Conservation (phyloP, 2,329 filamentous ascomycete species). For the Aspergillus texensis region DNA sequence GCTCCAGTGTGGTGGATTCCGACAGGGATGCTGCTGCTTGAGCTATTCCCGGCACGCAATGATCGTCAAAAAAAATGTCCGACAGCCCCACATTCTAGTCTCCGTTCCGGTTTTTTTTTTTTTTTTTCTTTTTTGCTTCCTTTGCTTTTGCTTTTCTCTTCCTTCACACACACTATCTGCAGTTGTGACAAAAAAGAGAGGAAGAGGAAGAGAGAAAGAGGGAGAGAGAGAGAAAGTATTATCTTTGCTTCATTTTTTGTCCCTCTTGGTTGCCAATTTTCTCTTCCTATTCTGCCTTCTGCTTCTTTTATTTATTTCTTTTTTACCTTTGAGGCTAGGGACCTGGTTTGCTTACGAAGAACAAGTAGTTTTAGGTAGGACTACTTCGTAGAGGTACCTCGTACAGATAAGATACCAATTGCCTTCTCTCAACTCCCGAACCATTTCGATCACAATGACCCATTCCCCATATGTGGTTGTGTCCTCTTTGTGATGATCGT, state of each 20-base stretch:
- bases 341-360: neutral
- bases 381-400: neutral
- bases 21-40: conserved; percentile 19
- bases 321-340: neutral
- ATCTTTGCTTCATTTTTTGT: neutral
- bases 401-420: neutral
- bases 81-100: conserved; percentile 6
- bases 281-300: neutral
- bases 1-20: conserved; percentile 10
- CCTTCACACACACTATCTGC: neutral
- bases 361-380: neutral
- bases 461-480: neutral
- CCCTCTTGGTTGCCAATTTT: too few relatives aligned
- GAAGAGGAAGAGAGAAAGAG: neutral
- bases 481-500: neutral
- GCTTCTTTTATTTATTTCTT: neutral
- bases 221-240: neutral
- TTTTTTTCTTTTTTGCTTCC: neutral
- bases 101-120: neutral
- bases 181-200: neutral
- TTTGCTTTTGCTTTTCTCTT: neutral
- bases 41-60: conserved; percentile 24
- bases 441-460: neutral
- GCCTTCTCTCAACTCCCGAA: neutral
- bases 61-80: conserved; percentile 26